Evolutionary conservation across 768 basidiomycete species (phyloP).

Genomic region (Mycena rebaudengoi): DNA sequence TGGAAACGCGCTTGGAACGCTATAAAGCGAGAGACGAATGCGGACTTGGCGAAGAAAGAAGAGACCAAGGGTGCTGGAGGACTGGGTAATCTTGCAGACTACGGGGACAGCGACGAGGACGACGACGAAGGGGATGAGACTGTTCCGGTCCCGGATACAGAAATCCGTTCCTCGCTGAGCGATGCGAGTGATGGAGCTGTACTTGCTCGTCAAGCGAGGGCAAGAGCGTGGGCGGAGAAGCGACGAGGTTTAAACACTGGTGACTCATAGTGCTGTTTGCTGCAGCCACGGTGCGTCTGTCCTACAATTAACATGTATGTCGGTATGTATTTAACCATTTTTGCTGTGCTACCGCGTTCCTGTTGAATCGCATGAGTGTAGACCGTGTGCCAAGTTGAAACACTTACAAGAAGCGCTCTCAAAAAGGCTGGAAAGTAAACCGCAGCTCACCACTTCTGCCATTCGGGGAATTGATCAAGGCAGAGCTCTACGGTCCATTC

Average conservation of each 20-base stretch:
- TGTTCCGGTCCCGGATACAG: constrained; percentile 28
- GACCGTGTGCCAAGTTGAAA: too few species aligned
- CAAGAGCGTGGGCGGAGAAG: constrained; percentile 66
- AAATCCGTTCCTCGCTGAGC: too few species aligned
- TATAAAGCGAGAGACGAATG: constrained; percentile 56
- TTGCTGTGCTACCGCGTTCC: too few species aligned
- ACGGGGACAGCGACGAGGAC: constrained; percentile 65
- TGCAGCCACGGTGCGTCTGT: too few species aligned
- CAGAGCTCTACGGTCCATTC: constrained; percentile 12
- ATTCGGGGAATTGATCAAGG: background rate
- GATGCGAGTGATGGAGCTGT: background rate
- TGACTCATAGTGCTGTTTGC: too few species aligned
- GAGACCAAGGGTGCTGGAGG: constrained; percentile 32
- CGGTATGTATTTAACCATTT: too few species aligned
- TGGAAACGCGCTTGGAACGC: constrained; percentile 73
- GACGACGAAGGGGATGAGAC: constrained; percentile 36
- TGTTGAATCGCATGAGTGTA: too few species aligned
- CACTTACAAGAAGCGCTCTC: too few species aligned
- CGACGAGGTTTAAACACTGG: constrained; percentile 49
- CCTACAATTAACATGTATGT: too few species aligned
- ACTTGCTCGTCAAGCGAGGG: constrained; percentile 45
- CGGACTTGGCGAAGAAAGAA: constrained; percentile 38
- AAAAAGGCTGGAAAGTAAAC: too few species aligned
- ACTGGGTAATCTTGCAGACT: constrained; percentile 65
- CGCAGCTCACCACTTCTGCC: constrained; percentile 14